A percentile compares a stretch with the other conserved stretches of the same genome.
Evolutionary conservation across 2,329 filamentous ascomycete species (phyloP).

Genomic region (Alternaria tenuissima): DNA sequence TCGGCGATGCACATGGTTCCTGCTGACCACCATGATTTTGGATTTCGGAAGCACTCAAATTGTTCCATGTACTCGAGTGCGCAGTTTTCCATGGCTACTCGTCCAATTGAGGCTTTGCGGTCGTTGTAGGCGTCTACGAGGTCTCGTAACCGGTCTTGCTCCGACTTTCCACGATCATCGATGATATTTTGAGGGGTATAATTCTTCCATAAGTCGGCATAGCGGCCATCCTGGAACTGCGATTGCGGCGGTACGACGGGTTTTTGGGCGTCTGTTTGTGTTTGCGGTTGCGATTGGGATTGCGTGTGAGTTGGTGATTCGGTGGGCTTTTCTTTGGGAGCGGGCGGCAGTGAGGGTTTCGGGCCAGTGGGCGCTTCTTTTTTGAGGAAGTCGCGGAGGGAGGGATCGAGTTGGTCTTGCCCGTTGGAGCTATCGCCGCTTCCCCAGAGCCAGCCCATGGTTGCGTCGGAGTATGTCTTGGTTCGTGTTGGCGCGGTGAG

Average conservation of each 20-base stretch:
- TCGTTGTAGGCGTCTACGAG: conserved; percentile 86
- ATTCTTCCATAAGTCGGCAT: conserved; percentile 90
- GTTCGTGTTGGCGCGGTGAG: conserved; percentile 5
- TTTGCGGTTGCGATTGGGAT: conserved; percentile 9
- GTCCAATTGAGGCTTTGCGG: conserved; percentile 77
- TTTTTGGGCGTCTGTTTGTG: conserved; percentile 30
- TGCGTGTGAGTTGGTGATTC: conserved; percentile 21
- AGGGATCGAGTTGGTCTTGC: conserved; percentile 79
- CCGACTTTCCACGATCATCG: conserved; percentile 73
- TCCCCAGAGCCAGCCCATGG: conserved; percentile 72
- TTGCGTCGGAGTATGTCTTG: background rate
- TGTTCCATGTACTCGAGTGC: conserved; percentile 84
- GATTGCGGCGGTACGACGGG: conserved; percentile 61
- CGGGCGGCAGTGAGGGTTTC: conserved; percentile 39
- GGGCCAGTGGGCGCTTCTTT: conserved; percentile 82
- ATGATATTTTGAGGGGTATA: conserved; percentile 78
- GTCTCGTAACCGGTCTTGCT: conserved; percentile 81
- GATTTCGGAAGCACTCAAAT: conserved; percentile 80
- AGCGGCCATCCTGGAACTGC: conserved; percentile 73
- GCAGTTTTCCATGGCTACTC: conserved; percentile 91
- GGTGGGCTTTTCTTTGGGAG: conserved; percentile 38
- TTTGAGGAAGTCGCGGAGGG: conserved; percentile 83
- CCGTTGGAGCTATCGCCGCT: conserved; percentile 52
- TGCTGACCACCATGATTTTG: conserved; percentile 68
- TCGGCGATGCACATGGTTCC: conserved; percentile 84